These are phyloP conservation scores for Fraxinus latifolia DNA, from an alignment of 305 asterid species.

Conservation along the genomic window DNA sequence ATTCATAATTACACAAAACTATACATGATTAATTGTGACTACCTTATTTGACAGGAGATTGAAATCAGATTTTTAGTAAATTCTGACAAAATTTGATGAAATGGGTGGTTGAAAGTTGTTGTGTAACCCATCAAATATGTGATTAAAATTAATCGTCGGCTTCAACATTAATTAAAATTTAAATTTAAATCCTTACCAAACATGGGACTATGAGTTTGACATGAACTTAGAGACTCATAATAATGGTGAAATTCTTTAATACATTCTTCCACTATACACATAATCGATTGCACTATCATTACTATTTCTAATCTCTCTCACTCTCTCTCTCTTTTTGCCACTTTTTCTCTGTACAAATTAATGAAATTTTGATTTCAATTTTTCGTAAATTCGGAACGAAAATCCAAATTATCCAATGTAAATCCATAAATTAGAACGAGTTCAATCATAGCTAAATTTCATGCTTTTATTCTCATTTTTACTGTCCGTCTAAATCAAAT, in stretches of 20 bases:
- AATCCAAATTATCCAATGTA: slow-evolving; percentile 26
- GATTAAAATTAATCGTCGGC: no score
- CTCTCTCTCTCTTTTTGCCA: background rate
- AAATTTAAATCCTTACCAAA: no score
- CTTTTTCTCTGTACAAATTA: background rate
- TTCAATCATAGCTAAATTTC: background rate
- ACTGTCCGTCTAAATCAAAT: background rate
- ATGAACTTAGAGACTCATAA: background rate
- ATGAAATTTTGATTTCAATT: background rate
- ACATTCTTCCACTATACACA: background rate
- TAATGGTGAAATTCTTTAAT: background rate
- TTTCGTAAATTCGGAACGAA: background rate
- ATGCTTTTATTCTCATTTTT: background rate
- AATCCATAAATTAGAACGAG: background rate
- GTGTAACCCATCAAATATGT: no score
- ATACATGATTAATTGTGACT: background rate
- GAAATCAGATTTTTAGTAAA: no score
- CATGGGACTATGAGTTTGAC: background rate
- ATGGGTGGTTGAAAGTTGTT: no score
- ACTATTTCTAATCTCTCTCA: background rate
- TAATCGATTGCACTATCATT: background rate
- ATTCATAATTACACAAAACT: background rate
- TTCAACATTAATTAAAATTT: no score
- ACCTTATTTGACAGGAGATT: background rate
- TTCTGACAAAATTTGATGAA: background rate